Evolutionary conservation across 306 rosid genomes (phyloP), one percentile per base, ranked within the genome.

Genomic region (Corylus heterophylla): DNA sequence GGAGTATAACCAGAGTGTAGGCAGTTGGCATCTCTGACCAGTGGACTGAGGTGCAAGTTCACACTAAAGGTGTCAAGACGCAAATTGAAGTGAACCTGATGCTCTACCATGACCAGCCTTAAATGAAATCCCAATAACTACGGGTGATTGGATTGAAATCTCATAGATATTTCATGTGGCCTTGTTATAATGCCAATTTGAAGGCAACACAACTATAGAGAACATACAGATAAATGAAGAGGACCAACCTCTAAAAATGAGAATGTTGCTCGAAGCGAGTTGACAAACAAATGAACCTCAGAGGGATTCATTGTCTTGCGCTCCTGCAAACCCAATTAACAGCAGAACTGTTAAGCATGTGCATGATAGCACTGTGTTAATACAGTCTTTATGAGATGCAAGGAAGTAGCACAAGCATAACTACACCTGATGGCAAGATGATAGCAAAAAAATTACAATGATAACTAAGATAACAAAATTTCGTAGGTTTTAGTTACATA

Each of bases 261-360:
- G 85, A 92, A 86, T 12, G 98, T 79, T 74, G 95, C 81, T 52
- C 98, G 96, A 73, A 95, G 88, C 18, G 85, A 85, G 69, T 87
- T 87, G 75, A 92, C 97, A 69, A 85, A 95, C 78, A 50, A 70
- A 71, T 84, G 88, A 85, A 12, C 86, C 83, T 90, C 97, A 22
- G 88, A 81, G 68, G 83, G 66, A 81, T 73, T 84, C 97, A 89
- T 89, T 42, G 61, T 45, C 87, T 76, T 83, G 50, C 98, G 97
- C 77, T 95, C 98, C 98, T 95, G 90, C 74, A 73, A 78, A 88
- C 42, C 69, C 74, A 81, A 85, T 82, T 42, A 77, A 85, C 67
- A 54, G 31, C 3, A 52, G 42, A 71, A 76, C 12, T 50, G 22
- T 71, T 10, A 74, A 80, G 69, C 54, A 20, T 42, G 22, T 12